phyloP scores from a whole-genome alignment of 352 stramenopile genomes.

The Stramenopiles sp. region DNA sequence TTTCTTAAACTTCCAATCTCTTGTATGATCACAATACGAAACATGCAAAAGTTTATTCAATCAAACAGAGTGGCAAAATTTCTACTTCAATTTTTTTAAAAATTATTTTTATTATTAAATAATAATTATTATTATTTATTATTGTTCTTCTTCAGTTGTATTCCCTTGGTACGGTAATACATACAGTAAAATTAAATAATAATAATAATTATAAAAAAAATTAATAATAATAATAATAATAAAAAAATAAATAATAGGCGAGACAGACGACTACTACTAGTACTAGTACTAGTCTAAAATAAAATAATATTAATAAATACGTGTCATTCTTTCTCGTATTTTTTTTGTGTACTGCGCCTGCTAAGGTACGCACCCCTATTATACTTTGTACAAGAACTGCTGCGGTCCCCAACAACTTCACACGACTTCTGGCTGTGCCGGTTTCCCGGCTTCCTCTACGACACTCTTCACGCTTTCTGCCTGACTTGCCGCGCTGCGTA shows the following conservation, averaged over 20 bases:
- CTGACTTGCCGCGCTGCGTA: background rate
- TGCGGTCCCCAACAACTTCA: background rate
- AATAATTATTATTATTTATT: slow-evolving; percentile 9
- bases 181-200: background rate
- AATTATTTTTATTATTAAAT: background rate
- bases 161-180: background rate
- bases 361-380: background rate
- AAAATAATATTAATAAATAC: background rate
- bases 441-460: no score
- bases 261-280: no score
- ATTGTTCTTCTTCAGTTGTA: background rate
- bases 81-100: background rate
- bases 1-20: no score
- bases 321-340: background rate
- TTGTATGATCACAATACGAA: no score
- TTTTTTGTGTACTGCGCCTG: background rate
- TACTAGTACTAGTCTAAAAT: no score
- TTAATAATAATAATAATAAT: no score
- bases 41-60: no score
- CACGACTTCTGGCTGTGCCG: no score
- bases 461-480: background rate
- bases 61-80: no score
- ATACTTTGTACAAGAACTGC: background rate
- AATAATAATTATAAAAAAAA: no score
- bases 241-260: no score